Base-by-base conservation (phyloP, 768 basidiomycete genomes). In the Suillus ampliporus region DNA sequence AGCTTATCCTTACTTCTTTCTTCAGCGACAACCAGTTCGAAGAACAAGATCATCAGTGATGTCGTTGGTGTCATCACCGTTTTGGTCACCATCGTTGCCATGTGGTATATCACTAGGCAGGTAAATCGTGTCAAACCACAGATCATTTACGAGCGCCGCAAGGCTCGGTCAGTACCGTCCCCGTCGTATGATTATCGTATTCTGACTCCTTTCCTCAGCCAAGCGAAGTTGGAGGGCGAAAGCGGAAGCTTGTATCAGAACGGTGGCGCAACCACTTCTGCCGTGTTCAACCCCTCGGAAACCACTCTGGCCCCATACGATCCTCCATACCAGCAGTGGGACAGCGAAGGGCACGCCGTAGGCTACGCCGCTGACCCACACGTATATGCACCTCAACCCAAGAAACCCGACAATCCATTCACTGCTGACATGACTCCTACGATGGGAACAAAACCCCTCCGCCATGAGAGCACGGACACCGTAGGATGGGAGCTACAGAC, bases 31-130 rank as follows among this genome's bases (percentile, higher is more conserved):
- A 77, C 75, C 44, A 75, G 74, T 72, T 82, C 72, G 3, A 81
- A 82, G 65, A 84, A 87, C 70, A 85, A 80, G 64, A 85, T 90
- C 64, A 84, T 94, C 64, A 89, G 87, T 58, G 84, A 91, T 64
- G 72, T 80, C 5, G 90, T 95, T 5, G 76, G 94, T 34, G 89
- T 71, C 7, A 58, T 90, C 43, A 93, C 93, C 1, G 72, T 87
- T 41, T 46, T 93, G 21, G 84, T 96, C 65, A 95, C 95, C 0
- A 51, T 91, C 57, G 72, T 77, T 28, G 90, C 95, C 0, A 89
- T 91, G 82, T 95, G 92, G 91, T 96, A 91, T 72, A 92, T 97
- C 67, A 84, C 84, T 66, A 81, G 74, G 58, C 71, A 87, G 73
- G 92, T 97, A 85, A 85, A 87, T 73, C 77, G 80, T 58, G 86